Conservation (phyloP, 2,329 filamentous ascomycete genomes). For the Graphilbum ipis-grandicollis region DNA sequence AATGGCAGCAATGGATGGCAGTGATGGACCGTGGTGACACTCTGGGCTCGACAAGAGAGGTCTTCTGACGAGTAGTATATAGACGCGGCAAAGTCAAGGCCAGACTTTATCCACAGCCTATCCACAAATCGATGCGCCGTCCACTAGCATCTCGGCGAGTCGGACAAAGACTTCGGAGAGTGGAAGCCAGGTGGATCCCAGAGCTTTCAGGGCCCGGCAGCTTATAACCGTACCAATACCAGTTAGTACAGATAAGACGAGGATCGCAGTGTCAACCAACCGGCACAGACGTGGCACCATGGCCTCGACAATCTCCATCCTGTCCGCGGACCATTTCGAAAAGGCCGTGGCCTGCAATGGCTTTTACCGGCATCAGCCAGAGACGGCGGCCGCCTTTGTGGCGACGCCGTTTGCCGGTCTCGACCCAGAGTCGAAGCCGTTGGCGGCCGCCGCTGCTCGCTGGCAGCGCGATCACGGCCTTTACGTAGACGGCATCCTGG, state of each 20-base stretch:
- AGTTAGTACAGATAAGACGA: too few species aligned
- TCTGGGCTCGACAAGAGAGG: too few species aligned
- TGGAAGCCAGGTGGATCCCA: neutral
- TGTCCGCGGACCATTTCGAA: neutral
- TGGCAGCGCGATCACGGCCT: neutral
- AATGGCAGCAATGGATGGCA: neutral
- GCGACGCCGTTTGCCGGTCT: neutral
- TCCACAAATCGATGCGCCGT: too few species aligned
- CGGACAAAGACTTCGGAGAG: neutral
- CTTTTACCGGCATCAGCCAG: neutral
- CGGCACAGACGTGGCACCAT: neutral
- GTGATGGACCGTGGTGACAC: too few species aligned
- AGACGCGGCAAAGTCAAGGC: too few species aligned
- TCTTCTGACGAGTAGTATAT: too few species aligned
- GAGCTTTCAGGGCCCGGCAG: too few species aligned
- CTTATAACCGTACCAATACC: too few species aligned
- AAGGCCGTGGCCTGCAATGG: neutral
- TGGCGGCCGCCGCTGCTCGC: neutral
- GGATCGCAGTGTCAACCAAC: too few species aligned
- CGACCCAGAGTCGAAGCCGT: neutral
- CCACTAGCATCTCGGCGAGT: constrained; percentile 1
- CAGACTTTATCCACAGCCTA: too few species aligned
- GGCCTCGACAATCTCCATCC: neutral
- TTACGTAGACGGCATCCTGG: neutral
- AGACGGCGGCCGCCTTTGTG: neutral